Conservation (phyloP, 352 stramenopile species). For the Peronospora farinosa region DNA sequence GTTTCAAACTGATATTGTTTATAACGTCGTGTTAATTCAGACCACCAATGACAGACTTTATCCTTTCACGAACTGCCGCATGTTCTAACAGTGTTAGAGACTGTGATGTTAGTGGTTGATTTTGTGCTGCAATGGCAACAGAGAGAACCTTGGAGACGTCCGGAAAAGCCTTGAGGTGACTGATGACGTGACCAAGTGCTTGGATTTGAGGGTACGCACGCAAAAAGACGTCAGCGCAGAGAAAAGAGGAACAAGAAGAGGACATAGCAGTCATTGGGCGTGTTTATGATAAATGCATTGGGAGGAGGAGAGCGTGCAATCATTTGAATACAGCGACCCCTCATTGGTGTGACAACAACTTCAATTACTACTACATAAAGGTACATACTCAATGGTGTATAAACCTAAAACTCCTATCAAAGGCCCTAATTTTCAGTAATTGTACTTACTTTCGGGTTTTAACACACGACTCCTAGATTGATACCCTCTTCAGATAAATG, state of each 20-base stretch:
- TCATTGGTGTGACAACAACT: too few species aligned
- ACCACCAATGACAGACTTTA: slow-evolving; percentile 29
- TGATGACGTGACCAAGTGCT: slow-evolving; percentile 25
- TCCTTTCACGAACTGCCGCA: slow-evolving; percentile 23
- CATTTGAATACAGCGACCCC: too few species aligned
- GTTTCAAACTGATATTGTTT: slow-evolving; percentile 36
- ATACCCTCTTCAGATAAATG: too few species aligned
- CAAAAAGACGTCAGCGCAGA: slow-evolving; percentile 30
- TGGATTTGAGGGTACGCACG: slow-evolving; percentile 17
- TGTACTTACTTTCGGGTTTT: too few species aligned
- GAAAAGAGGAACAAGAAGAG: slow-evolving; percentile 12
- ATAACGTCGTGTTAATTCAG: slow-evolving; percentile 32
- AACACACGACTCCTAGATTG: too few species aligned
- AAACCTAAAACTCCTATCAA: too few species aligned
- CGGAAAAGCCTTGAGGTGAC: slow-evolving; percentile 23
- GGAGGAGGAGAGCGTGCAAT: too few species aligned
- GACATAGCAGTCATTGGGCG: neutral
- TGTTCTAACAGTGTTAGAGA: slow-evolving; percentile 25
- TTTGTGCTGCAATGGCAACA: slow-evolving; percentile 20
- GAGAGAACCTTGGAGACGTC: slow-evolving; percentile 32
- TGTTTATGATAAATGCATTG: too few species aligned
- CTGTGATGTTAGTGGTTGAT: slow-evolving; percentile 13
- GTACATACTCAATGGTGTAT: too few species aligned
- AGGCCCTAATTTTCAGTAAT: too few species aligned
- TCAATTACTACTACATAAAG: too few species aligned